Evolutionary conservation across 2,329 filamentous ascomycete genomes (phyloP).

Genomic region (Aspergillus neoniger): DNA sequence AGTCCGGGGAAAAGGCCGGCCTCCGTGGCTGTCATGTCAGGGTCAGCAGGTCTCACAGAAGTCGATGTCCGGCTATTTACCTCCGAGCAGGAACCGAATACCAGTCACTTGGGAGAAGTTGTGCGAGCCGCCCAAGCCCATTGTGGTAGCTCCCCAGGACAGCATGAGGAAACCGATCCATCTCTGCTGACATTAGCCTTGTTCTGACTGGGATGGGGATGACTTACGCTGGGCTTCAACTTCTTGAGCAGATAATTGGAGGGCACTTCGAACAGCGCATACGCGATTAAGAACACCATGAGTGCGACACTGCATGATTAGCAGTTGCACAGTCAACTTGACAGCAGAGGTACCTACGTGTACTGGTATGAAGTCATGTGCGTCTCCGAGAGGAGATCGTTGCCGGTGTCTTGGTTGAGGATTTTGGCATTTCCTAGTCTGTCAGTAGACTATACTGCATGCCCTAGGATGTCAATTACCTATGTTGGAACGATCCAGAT

Average conservation of each 20-base stretch:
- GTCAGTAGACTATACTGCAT: slow-evolving; percentile 10
- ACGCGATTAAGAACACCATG: slow-evolving; percentile 53
- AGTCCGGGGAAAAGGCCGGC: slow-evolving; percentile 54
- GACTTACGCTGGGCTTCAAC: slow-evolving; percentile 44
- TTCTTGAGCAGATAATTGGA: slow-evolving; percentile 55
- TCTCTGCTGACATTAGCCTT: slow-evolving; percentile 26
- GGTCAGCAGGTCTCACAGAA: background rate
- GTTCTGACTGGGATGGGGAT: background rate
- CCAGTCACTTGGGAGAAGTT: slow-evolving; percentile 49
- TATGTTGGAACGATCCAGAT: slow-evolving; percentile 69
- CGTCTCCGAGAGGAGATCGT: slow-evolving; percentile 65
- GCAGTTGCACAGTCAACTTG: background rate
- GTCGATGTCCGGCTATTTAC: background rate
- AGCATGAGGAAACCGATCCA: slow-evolving; percentile 56
- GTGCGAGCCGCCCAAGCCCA: slow-evolving; percentile 49
- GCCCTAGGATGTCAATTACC: slow-evolving; percentile 39
- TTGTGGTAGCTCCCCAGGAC: slow-evolving; percentile 52
- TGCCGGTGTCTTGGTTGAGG: slow-evolving; percentile 59
- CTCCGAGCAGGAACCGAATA: slow-evolving; percentile 51
- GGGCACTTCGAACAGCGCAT: slow-evolving; percentile 53
- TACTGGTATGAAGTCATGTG: slow-evolving; percentile 64
- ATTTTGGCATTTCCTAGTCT: slow-evolving; percentile 61
- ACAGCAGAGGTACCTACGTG: slow-evolving; percentile 40
- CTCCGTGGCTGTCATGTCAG: slow-evolving; percentile 43
- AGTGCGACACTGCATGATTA: slow-evolving; percentile 42